Evolutionary conservation across 768 basidiomycete genomes (phyloP), one percentile per base, ranked within the genome.

Genomic region (Phlebiopsis flavidoalba): DNA sequence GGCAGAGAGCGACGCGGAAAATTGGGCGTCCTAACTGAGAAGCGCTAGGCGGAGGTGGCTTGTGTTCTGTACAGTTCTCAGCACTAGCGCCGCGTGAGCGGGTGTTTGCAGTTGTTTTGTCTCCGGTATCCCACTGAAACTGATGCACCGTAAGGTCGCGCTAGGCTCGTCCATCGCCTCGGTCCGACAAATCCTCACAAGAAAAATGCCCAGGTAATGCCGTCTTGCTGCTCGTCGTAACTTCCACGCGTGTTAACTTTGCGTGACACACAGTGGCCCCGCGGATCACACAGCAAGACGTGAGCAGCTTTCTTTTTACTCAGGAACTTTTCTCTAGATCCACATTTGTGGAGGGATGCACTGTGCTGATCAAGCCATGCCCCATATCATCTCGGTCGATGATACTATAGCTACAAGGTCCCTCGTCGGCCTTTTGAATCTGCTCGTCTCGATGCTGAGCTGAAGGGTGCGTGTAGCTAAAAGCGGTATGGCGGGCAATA

Each of bases 401-500:
- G 76, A 75, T 73, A 73, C 70, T 76, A 76, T 76, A 93, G 93
- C 80, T 97, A 96, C 83, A 97, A 98, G 86, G 95, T 97, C 85
- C 96, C 96, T 73, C 93, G 88, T 83, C 87, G 96, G 75, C 88
- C 96, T 75, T 98, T 88, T 79, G 93, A 90, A 81, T 93, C 94
- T 61, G 93, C 95, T 74, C 94, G 96, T 79, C 95, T 98, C 81
- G 97, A 99, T 81, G 89, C 92, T 69, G 97, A 99, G 85, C 86
- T 99, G 76, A 98, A 98, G 91, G n/a, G 95, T 95, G 71, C 61
- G 69, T 58, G 35, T n/a, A 26, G 17, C 17, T 12, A 12, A n/a
- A n/a, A 43, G 40, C 37, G 48, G 8, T 43, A 11, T 8, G 43
- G 31, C 33, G 37, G 59, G 26, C 3, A 17, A 43, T 12, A 8